A percentile compares a stretch with the other conserved stretches of the same genome.
These are phyloP conservation scores for Curvularia spicifera DNA, from an alignment of 2,329 filamentous ascomycete genomes.

Conservation along the genomic window DNA sequence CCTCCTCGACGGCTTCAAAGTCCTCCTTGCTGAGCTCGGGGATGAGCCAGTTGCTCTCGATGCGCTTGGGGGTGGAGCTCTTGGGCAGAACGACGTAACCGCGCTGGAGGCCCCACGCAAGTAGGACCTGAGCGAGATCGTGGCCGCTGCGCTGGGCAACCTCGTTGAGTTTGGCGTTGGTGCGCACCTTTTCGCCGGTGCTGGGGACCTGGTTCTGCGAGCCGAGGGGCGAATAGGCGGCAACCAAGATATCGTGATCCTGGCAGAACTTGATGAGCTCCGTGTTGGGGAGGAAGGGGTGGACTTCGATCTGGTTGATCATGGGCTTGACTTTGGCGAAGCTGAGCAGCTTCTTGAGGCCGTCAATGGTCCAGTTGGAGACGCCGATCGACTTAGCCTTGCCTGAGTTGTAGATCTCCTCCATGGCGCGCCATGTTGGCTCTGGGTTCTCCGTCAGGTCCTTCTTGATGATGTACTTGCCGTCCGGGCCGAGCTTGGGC, in stretches of 20 bases:
- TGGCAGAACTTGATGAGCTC: constrained; percentile 65
- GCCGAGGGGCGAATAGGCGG: constrained; percentile 72
- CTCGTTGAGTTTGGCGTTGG: constrained; percentile 69
- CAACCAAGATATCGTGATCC: constrained; percentile 65
- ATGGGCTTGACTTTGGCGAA: constrained; percentile 71
- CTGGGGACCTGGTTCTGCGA: constrained; percentile 73
- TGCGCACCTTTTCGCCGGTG: constrained; percentile 71
- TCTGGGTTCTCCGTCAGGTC: constrained; percentile 70
- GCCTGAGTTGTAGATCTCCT: constrained; percentile 66
- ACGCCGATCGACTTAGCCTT: constrained; percentile 72
- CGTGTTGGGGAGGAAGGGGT: constrained; percentile 73
- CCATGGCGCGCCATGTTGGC: constrained; percentile 72
- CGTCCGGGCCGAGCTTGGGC: constrained; percentile 62
- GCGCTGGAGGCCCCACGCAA: constrained; percentile 84
- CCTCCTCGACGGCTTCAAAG: constrained; percentile 66
- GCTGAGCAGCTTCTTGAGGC: constrained; percentile 70
- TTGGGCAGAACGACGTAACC: constrained; percentile 55
- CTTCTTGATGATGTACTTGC: constrained; percentile 68
- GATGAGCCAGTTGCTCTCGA: constrained; percentile 68
- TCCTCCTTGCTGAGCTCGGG: constrained; percentile 63
- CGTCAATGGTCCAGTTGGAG: constrained; percentile 72
- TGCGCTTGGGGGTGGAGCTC: constrained; percentile 51
- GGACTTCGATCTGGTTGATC: constrained; percentile 77
- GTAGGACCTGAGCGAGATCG: constrained; percentile 78
- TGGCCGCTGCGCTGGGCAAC: constrained; percentile 76